These are phyloP conservation scores for Yamadazyma philogaea DNA, from an alignment of 805 yeast genomes.

Conservation along the genomic window DNA sequence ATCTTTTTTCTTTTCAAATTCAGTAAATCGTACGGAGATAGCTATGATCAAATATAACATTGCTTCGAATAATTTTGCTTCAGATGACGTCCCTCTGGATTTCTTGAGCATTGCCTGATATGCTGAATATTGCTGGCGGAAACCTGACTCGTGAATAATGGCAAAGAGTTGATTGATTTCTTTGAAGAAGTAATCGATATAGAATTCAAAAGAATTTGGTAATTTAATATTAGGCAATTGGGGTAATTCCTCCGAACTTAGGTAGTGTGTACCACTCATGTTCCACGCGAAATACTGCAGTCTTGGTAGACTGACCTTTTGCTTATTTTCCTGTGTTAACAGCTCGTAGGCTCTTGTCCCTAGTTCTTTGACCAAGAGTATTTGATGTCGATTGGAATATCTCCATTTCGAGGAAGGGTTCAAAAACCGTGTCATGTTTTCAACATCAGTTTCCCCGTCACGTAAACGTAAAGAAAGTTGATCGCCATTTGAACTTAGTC, in stretches of 20 bases:
- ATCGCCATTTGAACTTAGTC: conserved; percentile 19
- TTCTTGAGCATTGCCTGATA: conserved; percentile 20
- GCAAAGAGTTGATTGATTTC: conserved; percentile 53
- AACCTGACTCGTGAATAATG: conserved; percentile 52
- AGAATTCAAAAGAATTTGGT: conserved; percentile 13
- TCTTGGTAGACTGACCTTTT: conserved; percentile 46
- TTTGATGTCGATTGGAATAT: conserved; percentile 45
- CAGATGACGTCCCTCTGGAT: conserved; percentile 5
- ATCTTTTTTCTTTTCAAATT: conserved; percentile 31
- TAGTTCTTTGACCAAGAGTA: conserved; percentile 37
- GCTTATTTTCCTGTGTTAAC: conserved; percentile 31
- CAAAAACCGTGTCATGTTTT: conserved; percentile 18
- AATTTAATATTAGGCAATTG: conserved; percentile 26
- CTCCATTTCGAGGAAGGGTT: conserved; percentile 44
- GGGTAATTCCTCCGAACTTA: conserved; percentile 34
- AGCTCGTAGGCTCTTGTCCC: conserved; percentile 31
- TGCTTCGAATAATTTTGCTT: conserved; percentile 50
- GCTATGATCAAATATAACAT: conserved; percentile 49
- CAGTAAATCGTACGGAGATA: conserved; percentile 49
- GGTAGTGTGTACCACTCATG: conserved; percentile 55
- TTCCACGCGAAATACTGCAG: conserved; percentile 67
- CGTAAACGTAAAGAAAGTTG: conserved; percentile 12
- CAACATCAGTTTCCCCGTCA: conserved; percentile 22
- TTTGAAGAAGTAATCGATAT: conserved; percentile 41
- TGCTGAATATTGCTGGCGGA: conserved; percentile 45